phyloP scores from a whole-genome alignment of 352 stramenopile genomes.

The Phytophthora kernoviae region DNA sequence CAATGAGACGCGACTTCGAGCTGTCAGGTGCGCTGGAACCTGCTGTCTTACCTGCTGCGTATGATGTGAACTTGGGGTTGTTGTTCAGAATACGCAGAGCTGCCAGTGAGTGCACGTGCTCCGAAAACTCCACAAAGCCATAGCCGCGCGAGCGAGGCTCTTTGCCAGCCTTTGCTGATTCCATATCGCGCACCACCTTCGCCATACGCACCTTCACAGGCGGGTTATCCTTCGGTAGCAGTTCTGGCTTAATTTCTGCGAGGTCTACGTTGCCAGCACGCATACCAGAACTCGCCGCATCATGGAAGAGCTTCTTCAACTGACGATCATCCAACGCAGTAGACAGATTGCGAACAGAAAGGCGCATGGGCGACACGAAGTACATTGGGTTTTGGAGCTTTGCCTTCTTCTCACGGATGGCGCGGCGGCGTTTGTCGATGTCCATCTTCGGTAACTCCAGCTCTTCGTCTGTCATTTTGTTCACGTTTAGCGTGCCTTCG shows the following conservation, averaged over 20 bases:
- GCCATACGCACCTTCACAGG: slow-evolving; percentile 82
- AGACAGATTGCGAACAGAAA: slow-evolving; percentile 95
- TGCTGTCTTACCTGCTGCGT: slow-evolving; percentile 56
- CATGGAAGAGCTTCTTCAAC: slow-evolving; percentile 91
- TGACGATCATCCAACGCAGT: slow-evolving; percentile 86
- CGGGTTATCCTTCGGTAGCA: slow-evolving; percentile 43
- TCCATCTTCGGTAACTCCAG: slow-evolving; percentile 90
- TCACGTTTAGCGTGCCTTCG: slow-evolving; percentile 94
- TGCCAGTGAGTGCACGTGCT: slow-evolving; percentile 96
- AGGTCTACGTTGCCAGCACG: slow-evolving; percentile 72
- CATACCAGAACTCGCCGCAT: slow-evolving; percentile 78
- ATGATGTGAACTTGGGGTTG: slow-evolving; percentile 91
- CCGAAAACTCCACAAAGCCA: slow-evolving; percentile 97
- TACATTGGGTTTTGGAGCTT: slow-evolving; percentile 98
- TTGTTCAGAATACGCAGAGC: slow-evolving; percentile 97
- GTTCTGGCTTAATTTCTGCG: slow-evolving; percentile 81
- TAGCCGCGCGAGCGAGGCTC: slow-evolving; percentile 68
- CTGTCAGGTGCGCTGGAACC: slow-evolving; percentile 43
- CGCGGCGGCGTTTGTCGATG: slow-evolving; percentile 93
- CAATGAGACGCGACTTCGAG: slow-evolving; percentile 83
- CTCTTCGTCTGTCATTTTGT: slow-evolving; percentile 89
- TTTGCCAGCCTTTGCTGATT: slow-evolving; percentile 66
- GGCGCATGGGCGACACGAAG: slow-evolving; percentile 95
- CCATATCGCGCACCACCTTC: slow-evolving; percentile 83
- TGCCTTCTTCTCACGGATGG: slow-evolving; percentile 95